Evolutionary conservation across 176 grass and related monocot genomes (phyloP).

Genomic region (Rhynchospora pubera): DNA sequence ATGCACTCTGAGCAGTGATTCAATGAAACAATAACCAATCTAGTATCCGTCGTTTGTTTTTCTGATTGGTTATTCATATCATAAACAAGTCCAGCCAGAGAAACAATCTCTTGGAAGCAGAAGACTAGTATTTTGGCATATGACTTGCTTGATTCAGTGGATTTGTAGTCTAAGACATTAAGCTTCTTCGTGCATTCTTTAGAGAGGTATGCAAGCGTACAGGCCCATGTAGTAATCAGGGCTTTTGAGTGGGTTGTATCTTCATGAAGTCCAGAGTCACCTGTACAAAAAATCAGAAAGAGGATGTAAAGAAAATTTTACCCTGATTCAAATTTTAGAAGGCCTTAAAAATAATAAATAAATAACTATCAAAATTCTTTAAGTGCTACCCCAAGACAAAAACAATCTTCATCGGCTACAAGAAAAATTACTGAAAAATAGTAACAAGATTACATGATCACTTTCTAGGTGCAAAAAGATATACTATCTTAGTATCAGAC

Average conservation of each 20-base stretch:
- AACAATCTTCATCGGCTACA: neutral
- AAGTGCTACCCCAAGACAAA: neutral
- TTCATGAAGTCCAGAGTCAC: constrained; percentile 41
- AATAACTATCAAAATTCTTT: neutral
- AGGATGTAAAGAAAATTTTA: neutral
- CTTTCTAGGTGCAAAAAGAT: neutral
- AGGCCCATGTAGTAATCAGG: constrained; percentile 46
- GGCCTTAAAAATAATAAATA: neutral
- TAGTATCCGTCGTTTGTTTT: constrained; percentile 29
- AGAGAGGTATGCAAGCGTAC: constrained; percentile 53
- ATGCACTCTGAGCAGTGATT: constrained; percentile 54
- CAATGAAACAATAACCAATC: constrained; percentile 41
- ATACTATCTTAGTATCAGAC: neutral
- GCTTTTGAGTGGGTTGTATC: constrained; percentile 21
- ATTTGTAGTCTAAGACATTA: constrained; percentile 41
- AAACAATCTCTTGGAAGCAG: constrained; percentile 58
- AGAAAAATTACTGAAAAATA: neutral
- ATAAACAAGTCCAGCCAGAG: constrained; percentile 65
- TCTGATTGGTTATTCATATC: constrained; percentile 35
- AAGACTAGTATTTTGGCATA: constrained; percentile 68
- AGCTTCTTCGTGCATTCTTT: constrained; percentile 57
- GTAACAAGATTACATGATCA: neutral
- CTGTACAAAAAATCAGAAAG: constrained; percentile 41
- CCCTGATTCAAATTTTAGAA: neutral
- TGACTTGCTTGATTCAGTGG: constrained; percentile 54